Evolutionary conservation across 352 stramenopile genomes (phyloP), one percentile per base, ranked within the genome.

Genomic region (Thraustotheca clavata): DNA sequence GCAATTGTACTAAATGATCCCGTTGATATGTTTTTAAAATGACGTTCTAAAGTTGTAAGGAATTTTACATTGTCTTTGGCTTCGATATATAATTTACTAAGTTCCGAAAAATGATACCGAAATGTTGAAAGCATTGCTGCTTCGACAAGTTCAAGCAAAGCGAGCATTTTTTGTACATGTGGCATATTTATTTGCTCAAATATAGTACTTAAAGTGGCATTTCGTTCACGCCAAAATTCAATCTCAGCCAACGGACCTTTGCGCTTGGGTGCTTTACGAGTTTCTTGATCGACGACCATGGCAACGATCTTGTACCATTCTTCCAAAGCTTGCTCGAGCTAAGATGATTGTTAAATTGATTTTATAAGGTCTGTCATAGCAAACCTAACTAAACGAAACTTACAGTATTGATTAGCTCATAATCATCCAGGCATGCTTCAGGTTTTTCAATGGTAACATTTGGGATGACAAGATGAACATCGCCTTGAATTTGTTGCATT

Each of bases 1-100:
- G 91, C 80, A 46, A 98, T 98, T 0, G 88, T 82, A 9, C 75
- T 76, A 65, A 98, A 97, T 1, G 86, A 96, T 0, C 91, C 94
- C 24, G 76, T 86, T 0, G 79, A 81, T 26, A 98, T 91, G 67
- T 96, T 97, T 68, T 98, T 98, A 71, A 98, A 98, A 71, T 98
- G 94, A 0, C 94, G 83, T 69, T 98, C 95, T 3, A 98, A 71
- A 9, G 95, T 98, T 29, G 86, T 96, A 6, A 98, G 79, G 68
- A 98, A 98, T 72, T 98, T 98, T 39, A 97, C 87, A 60, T 98
- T 98, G 71, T 98, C 93, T 55, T 97, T 98, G 16, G 94, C 94
- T 71, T 98, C 94, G 29, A 96, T 83, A 67, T 97, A 96, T 1
- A 98, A 71, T 68, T 97, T 98, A 71, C 83, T 95, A 20, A 98